These are phyloP conservation scores for Fusarium musae DNA, from an alignment of 2,329 filamentous ascomycete genomes.

Conservation along the genomic window DNA sequence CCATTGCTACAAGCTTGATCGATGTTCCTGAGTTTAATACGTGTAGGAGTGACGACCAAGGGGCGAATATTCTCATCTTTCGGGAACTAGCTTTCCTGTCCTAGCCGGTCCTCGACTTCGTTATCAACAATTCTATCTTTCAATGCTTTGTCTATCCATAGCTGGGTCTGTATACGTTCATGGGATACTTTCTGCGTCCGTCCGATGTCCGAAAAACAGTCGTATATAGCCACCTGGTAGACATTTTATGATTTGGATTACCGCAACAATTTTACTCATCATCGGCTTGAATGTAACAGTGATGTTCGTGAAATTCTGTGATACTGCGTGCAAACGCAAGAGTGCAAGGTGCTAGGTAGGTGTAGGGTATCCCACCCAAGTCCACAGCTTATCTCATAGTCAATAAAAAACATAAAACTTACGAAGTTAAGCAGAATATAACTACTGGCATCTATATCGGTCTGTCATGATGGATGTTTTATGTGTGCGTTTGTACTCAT, in stretches of 20 bases:
- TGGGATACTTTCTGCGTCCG: background rate
- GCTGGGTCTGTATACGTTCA: background rate
- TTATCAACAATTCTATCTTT: background rate
- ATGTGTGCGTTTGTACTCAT: background rate
- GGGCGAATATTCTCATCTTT: background rate
- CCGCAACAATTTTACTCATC: background rate
- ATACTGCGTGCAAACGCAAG: background rate
- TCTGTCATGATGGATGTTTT: background rate
- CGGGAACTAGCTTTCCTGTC: background rate
- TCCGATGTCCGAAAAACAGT: background rate
- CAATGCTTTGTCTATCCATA: background rate
- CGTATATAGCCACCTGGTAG: background rate
- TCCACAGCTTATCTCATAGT: background rate
- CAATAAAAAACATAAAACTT: background rate
- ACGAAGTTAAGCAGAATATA: background rate
- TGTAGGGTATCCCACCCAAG: background rate
- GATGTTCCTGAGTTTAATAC: conserved; percentile 21
- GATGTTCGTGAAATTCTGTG: background rate
- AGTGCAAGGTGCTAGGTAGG: background rate
- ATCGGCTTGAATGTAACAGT: background rate
- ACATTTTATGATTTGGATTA: background rate
- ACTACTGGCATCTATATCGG: background rate
- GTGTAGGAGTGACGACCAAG: conserved; percentile 14
- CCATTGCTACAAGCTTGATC: background rate
- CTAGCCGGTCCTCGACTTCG: background rate